Conservation (phyloP, 2,329 filamentous ascomycete species). For the Ampelomyces quisqualis region DNA sequence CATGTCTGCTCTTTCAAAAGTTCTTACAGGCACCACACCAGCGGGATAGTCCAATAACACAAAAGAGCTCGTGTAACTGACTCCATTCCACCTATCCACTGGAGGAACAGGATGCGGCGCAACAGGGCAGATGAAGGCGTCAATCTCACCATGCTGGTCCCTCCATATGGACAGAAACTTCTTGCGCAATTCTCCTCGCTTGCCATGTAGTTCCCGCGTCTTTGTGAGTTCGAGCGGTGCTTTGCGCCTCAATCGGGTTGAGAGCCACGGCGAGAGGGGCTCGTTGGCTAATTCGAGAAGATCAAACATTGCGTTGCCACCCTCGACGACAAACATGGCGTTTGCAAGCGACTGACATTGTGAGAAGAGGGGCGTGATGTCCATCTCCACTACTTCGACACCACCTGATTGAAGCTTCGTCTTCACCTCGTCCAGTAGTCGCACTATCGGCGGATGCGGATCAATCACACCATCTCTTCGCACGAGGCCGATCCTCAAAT, state of each 20-base stretch:
- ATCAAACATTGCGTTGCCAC: constrained; percentile 57
- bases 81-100: constrained; percentile 63
- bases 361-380: constrained; percentile 54
- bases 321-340: constrained; percentile 60
- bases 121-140: constrained; percentile 64
- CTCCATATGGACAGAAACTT: constrained; percentile 61
- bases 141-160: constrained; percentile 49
- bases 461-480: constrained; percentile 53
- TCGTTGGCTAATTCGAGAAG: constrained; percentile 58
- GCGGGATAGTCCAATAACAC: constrained; percentile 65
- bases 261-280: constrained; percentile 62
- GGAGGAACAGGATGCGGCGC: constrained; percentile 64
- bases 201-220: constrained; percentile 55
- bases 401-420: constrained; percentile 37
- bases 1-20: constrained; percentile 53
- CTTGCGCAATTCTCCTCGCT: constrained; percentile 55
- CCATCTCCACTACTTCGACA: constrained; percentile 61
- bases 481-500: constrained; percentile 52
- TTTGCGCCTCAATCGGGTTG: constrained; percentile 53
- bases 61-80: constrained; percentile 63
- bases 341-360: constrained; percentile 60
- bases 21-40: constrained; percentile 57
- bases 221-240: constrained; percentile 51
- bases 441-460: constrained; percentile 54
- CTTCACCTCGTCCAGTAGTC: constrained; percentile 51